These are phyloP conservation scores for Thelonectria rubi DNA, from an alignment of 2,329 filamentous ascomycete genomes.

Conservation along the genomic window DNA sequence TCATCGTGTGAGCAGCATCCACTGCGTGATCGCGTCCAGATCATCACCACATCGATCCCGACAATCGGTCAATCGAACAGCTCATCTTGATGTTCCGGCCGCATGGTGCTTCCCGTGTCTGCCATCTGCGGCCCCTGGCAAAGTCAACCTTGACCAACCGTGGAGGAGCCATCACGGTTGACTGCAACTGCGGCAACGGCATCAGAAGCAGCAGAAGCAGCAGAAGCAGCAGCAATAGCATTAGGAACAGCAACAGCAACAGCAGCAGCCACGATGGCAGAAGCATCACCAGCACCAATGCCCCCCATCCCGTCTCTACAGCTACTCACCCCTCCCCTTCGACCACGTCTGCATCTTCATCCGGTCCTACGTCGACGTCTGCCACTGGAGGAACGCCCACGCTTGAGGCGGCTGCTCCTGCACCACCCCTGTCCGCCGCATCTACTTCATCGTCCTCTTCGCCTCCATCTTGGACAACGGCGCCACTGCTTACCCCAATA, in stretches of 20 bases:
- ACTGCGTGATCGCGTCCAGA: slow-evolving; percentile 25
- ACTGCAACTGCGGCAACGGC: slow-evolving; percentile 14
- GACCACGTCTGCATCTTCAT: slow-evolving; percentile 16
- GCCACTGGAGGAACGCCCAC: not conserved
- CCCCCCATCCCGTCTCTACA: too few relatives aligned
- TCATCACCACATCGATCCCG: slow-evolving; percentile 36
- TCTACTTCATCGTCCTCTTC: slow-evolving; percentile 11
- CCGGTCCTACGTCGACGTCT: not conserved
- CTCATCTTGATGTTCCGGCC: slow-evolving; percentile 40
- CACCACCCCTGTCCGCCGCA: not conserved
- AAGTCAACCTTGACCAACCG: slow-evolving; percentile 15
- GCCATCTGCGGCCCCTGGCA: slow-evolving; percentile 42
- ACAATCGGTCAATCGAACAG: slow-evolving; percentile 28
- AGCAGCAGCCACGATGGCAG: not conserved
- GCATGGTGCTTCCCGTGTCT: slow-evolving; percentile 40
- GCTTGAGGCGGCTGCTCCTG: not conserved
- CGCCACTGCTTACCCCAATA: slow-evolving; percentile 10
- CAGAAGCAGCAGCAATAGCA: too few relatives aligned
- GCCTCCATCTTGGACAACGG: slow-evolving; percentile 3
- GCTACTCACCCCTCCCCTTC: slow-evolving; percentile 7
- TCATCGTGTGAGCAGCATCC: slow-evolving; percentile 14
- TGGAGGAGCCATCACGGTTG: slow-evolving; percentile 4
- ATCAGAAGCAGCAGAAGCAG: slow-evolving; percentile 7
- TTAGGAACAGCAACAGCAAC: too few relatives aligned
- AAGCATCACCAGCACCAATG: not conserved